These are phyloP conservation scores for Monilinia aucupariae DNA, from an alignment of 2,329 filamentous ascomycete genomes.

Conservation along the genomic window DNA sequence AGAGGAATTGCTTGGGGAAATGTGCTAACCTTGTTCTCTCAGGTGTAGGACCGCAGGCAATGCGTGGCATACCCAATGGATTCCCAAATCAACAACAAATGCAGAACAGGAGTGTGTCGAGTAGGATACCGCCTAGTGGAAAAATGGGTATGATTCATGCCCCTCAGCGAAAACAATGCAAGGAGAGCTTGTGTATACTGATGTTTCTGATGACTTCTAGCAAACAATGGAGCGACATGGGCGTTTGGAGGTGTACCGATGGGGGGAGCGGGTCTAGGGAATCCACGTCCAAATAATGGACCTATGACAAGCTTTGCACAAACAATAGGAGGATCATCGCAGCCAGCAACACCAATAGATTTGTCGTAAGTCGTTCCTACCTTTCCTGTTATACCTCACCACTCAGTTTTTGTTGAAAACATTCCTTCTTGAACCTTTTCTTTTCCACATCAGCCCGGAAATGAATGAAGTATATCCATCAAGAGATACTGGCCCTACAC, in stretches of 20 bases:
- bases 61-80: constrained; percentile 56
- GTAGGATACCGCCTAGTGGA: constrained; percentile 58
- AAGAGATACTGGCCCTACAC: background rate
- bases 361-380: constrained; percentile 52
- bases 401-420: constrained; percentile 11
- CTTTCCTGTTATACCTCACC: constrained; percentile 15
- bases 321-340: constrained; percentile 54
- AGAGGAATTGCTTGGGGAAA: background rate
- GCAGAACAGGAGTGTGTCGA: constrained; percentile 52
- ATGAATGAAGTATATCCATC: constrained; percentile 1
- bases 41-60: constrained; percentile 52
- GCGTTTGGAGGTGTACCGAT: constrained; percentile 59
- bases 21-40: constrained; percentile 24
- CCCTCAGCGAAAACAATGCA: constrained; percentile 5
- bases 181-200: constrained; percentile 21
- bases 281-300: constrained; percentile 49
- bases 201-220: constrained; percentile 32
- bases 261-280: constrained; percentile 50
- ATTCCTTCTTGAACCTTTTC: background rate
- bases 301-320: constrained; percentile 61
- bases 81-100: constrained; percentile 55
- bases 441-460: background rate
- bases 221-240: constrained; percentile 45
- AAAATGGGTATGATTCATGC: constrained; percentile 52
- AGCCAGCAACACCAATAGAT: constrained; percentile 57